phyloP scores from a whole-genome alignment of 345 rosid species.

The Populus davidiana region DNA sequence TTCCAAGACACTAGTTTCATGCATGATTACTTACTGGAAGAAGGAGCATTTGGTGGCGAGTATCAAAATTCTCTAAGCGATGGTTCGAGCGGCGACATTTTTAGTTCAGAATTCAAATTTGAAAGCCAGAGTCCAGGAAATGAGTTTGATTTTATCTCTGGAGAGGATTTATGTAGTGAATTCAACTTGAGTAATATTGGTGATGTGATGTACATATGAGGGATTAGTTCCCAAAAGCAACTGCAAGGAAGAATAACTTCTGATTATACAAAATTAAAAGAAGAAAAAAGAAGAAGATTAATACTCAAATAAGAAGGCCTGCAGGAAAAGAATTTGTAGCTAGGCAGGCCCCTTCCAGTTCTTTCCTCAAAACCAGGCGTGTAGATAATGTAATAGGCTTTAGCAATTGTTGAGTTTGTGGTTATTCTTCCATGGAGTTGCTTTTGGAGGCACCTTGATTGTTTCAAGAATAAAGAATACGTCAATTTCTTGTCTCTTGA shows the following conservation, averaged over 20 bases:
- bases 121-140: conserved; percentile 45
- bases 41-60: conserved; percentile 27
- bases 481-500: background rate
- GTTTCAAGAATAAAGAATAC: background rate
- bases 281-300: background rate
- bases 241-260: conserved; percentile 25
- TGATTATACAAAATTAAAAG: conserved; percentile 10
- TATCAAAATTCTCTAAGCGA: conserved; percentile 23
- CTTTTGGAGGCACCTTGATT: background rate
- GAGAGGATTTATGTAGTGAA: conserved; percentile 35
- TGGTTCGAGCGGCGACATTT: conserved; percentile 37
- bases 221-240: conserved; percentile 4
- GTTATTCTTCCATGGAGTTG: conserved; percentile 21
- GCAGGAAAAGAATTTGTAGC: background rate
- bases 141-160: conserved; percentile 36
- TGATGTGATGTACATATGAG: conserved; percentile 46
- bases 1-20: conserved; percentile 20
- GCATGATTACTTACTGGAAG: conserved; percentile 19
- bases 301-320: background rate
- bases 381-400: background rate
- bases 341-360: background rate
- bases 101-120: conserved; percentile 45
- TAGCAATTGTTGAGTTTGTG: conserved; percentile 11
- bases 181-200: conserved; percentile 32
- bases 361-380: background rate